Percentiles rank a stretch among this genome's conserved stretches.
Evolutionary conservation across 78 protist species (phyloP).

Genomic region (Dictyostelium intermedium): DNA sequence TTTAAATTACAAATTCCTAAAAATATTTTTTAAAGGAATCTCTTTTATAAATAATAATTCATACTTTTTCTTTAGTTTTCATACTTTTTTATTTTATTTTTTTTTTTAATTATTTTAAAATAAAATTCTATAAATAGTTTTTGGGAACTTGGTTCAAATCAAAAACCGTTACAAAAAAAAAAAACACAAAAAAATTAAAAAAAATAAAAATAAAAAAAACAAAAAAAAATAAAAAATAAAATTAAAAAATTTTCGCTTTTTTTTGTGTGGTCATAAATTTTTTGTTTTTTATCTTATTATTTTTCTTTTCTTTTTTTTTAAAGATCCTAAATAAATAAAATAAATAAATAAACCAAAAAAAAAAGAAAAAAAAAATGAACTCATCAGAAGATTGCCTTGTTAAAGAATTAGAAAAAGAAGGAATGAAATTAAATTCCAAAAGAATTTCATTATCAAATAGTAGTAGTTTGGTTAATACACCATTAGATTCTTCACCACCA

Average conservation of each 20-base stretch:
- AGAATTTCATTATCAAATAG: constrained; percentile 1
- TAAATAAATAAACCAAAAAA: not conserved
- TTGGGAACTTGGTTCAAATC: not conserved
- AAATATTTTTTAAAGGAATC: not conserved
- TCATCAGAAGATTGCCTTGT: not conserved
- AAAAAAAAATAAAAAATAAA: not conserved
- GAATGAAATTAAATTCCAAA: constrained; percentile 10
- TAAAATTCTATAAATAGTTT: not conserved
- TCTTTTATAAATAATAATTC: not conserved
- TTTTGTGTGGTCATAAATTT: not conserved
- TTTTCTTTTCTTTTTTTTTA: not conserved
- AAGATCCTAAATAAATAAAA: not conserved
- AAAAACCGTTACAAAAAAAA: not conserved
- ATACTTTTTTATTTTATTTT: not conserved
- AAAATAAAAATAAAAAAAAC: not conserved
- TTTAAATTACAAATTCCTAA: too few relatives aligned
- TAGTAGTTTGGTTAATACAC: not conserved
- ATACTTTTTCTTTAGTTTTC: not conserved
- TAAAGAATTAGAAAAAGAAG: constrained; percentile 35
- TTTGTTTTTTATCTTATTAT: not conserved
- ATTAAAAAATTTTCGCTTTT: not conserved
- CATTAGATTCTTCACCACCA: not conserved
- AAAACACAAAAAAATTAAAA: not conserved
- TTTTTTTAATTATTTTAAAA: too few relatives aligned
- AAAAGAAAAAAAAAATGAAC: not conserved